phyloP scores from a whole-genome alignment of 192 early-diverging fungal species.

The Linnemannia elongata region DNA sequence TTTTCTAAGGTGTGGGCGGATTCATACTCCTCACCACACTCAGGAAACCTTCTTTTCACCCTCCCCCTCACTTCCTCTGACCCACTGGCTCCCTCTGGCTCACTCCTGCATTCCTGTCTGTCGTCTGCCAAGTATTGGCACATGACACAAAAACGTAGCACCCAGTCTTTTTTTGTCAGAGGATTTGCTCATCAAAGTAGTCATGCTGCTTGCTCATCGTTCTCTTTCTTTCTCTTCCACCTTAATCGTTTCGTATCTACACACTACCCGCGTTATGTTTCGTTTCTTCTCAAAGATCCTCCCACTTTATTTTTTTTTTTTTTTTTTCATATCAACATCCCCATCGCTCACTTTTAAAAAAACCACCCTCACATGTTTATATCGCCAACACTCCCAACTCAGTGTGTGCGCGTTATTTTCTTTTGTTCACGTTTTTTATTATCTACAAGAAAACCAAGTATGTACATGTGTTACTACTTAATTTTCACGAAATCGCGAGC shows the following conservation, averaged over 20 bases:
- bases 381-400: too few species aligned
- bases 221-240: background rate
- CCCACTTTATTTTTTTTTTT: constrained; percentile 5
- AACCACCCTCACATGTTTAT: too few species aligned
- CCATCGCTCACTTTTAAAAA: too few species aligned
- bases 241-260: constrained; percentile 6
- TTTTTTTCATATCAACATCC: background rate
- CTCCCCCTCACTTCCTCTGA: background rate
- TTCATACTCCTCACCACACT: too few species aligned
- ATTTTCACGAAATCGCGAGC: too few species aligned
- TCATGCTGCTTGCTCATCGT: too few species aligned
- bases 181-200: background rate
- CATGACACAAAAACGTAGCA: too few species aligned
- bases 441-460: background rate
- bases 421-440: background rate
- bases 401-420: background rate
- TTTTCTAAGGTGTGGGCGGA: background rate
- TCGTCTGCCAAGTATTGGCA: constrained; percentile 10
- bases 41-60: background rate
- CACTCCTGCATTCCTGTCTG: background rate
- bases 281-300: background rate
- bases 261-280: background rate
- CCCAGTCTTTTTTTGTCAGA: background rate
- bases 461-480: too few species aligned
- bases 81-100: background rate